Base-by-base conservation (phyloP, 495 filamentous ascomycete species). In the Collariella sp. region DNA sequence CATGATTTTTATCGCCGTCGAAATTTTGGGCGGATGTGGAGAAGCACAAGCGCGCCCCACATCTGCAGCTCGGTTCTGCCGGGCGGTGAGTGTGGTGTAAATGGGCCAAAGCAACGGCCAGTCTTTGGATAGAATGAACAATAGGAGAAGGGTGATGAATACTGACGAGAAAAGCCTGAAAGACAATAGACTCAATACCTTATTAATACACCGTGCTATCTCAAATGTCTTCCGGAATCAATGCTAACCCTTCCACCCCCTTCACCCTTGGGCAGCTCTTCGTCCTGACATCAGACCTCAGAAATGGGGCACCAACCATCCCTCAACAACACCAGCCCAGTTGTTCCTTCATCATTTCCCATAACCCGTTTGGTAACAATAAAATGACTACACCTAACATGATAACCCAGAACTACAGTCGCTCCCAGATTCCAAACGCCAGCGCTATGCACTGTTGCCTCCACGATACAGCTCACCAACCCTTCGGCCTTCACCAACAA, bases 1-100 rank as follows among this genome's bases (percentile, higher is more conserved):
- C 50, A 60, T 65, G 63, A 68, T 60, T 68, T 68, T 68, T 68
- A 62, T 66, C 65, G 56, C 61, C 54, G 50, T 55, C 45, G 60
- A 63, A 64, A 60, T 66, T 67, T 66, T 60, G 63, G 65, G 51
- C 38, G 46, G 45, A 46, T 64, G 65, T 68, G 65, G 65, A 62
- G 65, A 51, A 29, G 31, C n/a, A 23, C 2, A 23, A 23, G n/a
- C 26, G n/a, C 24, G 23, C 31, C 22, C 50, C 33, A 38, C 42
- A 50, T 49, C 31, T n/a, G 43, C 35, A 47, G 22, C n/a, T 47
- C 39, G 34, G 22, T 68, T 61, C 55, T 66, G 63, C 65, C 63
- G 20, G 64, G 63, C 65, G 65, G 65, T 66, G 54, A 64, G 52
- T n/a, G n/a, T n/a, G n/a, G n/a, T n/a, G n/a, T n/a, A n/a, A n/a